phyloP scores from a whole-genome alignment of 1,284 basidiomycete species.

The Sanghuangporus baumii region DNA sequence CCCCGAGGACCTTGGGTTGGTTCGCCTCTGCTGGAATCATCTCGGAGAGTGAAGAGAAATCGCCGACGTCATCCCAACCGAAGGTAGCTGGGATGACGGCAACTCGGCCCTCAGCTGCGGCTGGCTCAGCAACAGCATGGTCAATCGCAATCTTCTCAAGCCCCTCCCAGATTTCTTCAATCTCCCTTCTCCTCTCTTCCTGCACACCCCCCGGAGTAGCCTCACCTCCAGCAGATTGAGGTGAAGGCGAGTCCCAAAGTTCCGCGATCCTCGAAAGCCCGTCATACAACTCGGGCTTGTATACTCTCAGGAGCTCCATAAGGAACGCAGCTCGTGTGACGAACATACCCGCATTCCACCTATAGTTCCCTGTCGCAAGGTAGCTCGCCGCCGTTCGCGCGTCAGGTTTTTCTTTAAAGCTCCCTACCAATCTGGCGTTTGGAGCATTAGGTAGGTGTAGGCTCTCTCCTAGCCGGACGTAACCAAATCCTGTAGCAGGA shows the following conservation, averaged over 20 bases:
- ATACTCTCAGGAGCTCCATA: constrained; percentile 61
- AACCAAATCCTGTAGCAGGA: constrained; percentile 80
- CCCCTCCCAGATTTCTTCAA: constrained; percentile 63
- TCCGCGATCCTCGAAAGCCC: constrained; percentile 61
- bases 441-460: constrained; percentile 62
- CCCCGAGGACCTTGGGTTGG: constrained; percentile 75
- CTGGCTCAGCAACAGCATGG: constrained; percentile 79
- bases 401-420: constrained; percentile 83
- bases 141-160: constrained; percentile 83
- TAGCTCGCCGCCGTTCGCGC: constrained; percentile 77
- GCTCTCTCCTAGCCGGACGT: constrained; percentile 73
- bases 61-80: constrained; percentile 85
- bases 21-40: constrained; percentile 73
- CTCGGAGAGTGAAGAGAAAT: constrained; percentile 80
- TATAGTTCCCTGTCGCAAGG: constrained; percentile 76
- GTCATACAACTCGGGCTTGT: constrained; percentile 63
- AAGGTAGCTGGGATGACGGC: constrained; percentile 83
- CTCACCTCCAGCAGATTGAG: too few relatives aligned
- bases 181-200: constrained; percentile 44
- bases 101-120: constrained; percentile 66
- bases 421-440: constrained; percentile 71
- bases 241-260: constrained; percentile 49
- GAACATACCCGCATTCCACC: constrained; percentile 88
- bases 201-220: constrained; percentile 22
- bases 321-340: constrained; percentile 71